A percentile compares a stretch with the other conserved stretches of the same genome.
These are phyloP conservation scores for Diaporthe ilicicola DNA, from an alignment of 2,329 filamentous ascomycete species.

Conservation along the genomic window DNA sequence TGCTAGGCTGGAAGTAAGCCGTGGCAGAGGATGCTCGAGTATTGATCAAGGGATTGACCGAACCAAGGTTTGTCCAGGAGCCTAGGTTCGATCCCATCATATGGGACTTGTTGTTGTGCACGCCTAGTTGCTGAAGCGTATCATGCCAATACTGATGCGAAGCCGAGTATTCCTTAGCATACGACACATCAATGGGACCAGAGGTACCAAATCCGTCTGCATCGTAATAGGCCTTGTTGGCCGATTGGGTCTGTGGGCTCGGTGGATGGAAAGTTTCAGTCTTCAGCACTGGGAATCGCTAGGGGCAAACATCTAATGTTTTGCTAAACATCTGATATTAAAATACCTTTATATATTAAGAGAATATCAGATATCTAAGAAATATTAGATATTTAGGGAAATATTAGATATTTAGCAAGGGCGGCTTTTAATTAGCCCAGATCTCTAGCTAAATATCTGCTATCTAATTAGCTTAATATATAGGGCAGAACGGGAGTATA, in stretches of 20 bases:
- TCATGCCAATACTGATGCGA: slow-evolving; percentile 44
- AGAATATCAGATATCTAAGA: too few species aligned
- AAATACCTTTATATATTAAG: too few species aligned
- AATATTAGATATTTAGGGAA: too few species aligned
- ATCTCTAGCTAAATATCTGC: too few species aligned
- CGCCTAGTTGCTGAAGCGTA: slow-evolving; percentile 44
- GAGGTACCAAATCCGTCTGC: slow-evolving; percentile 38
- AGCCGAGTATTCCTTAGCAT: slow-evolving; percentile 36
- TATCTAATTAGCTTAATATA: too few species aligned
- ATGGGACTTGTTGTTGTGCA: slow-evolving; percentile 44
- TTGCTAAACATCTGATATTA: too few species aligned
- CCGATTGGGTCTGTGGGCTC: neutral
- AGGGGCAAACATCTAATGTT: too few species aligned
- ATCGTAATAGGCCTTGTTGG: slow-evolving; percentile 34
- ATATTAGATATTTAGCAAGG: too few species aligned
- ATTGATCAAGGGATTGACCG: slow-evolving; percentile 48
- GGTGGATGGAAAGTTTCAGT: slow-evolving; percentile 39
- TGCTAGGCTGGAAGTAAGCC: slow-evolving; percentile 55
- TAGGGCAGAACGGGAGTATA: too few species aligned
- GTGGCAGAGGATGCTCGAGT: slow-evolving; percentile 50
- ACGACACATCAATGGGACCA: slow-evolving; percentile 43
- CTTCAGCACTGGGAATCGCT: slow-evolving; percentile 28
- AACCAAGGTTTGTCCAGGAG: slow-evolving; percentile 53
- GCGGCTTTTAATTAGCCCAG: too few species aligned
- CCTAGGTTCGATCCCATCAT: slow-evolving; percentile 51